These are phyloP conservation scores for Wickerhamia fluorescens DNA, from an alignment of 805 yeast species.

Conservation along the genomic window DNA sequence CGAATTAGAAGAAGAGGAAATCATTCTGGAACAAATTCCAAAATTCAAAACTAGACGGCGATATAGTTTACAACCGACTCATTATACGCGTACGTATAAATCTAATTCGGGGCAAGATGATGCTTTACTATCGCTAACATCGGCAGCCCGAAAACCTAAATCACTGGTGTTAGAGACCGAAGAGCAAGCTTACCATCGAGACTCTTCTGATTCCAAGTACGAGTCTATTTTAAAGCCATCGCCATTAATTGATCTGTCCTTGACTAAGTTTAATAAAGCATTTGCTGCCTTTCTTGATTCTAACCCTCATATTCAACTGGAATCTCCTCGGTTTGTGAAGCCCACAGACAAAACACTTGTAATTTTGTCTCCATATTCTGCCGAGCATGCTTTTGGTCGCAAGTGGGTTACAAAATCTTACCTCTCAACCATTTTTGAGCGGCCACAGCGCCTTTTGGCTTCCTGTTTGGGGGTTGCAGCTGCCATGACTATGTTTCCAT, in stretches of 20 bases:
- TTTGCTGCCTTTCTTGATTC: conserved; percentile 37
- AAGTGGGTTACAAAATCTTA: conserved; percentile 69
- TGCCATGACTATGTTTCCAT: conserved; percentile 63
- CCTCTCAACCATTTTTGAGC: conserved; percentile 63
- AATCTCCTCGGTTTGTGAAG: conserved; percentile 29
- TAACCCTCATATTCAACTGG: conserved; percentile 36
- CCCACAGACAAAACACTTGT: conserved; percentile 46
- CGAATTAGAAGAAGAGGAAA: conserved; percentile 30
- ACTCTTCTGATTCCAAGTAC: conserved; percentile 9
- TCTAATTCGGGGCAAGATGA: neutral
- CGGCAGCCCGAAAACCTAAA: conserved; percentile 2
- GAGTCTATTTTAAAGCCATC: conserved; percentile 28
- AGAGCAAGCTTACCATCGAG: conserved; percentile 3
- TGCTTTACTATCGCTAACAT: neutral
- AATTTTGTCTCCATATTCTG: conserved; percentile 60
- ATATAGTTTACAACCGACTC: conserved; percentile 23
- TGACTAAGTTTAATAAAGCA: conserved; percentile 31
- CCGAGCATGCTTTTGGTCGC: conserved; percentile 68
- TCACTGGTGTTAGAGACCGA: conserved; percentile 4
- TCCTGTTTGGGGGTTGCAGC: conserved; percentile 73
- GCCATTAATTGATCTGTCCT: conserved; percentile 26
- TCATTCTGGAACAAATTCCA: conserved; percentile 28
- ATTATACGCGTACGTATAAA: too few relatives aligned
- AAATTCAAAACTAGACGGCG: conserved; percentile 28
- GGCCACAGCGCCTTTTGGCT: conserved; percentile 76